Evolutionary conservation across 768 basidiomycete species (phyloP).

Genomic region (Boletellus ananiceps): DNA sequence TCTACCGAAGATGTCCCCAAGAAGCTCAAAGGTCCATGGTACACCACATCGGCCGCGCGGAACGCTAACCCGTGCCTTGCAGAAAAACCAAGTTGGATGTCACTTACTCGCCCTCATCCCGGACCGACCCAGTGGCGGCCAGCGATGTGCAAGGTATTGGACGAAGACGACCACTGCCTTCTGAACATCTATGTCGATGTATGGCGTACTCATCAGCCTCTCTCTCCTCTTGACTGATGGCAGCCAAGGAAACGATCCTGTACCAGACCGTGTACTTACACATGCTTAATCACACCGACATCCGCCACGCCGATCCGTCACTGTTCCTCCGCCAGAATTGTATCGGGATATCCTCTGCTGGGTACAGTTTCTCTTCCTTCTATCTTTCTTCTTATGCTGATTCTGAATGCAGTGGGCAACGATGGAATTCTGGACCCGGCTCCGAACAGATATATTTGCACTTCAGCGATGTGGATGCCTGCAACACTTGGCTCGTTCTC

Average conservation of each 20-base stretch:
- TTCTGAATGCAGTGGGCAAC: slow-evolving; percentile 44
- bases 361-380: slow-evolving; percentile 37
- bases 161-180: slow-evolving; percentile 63
- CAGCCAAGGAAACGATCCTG: slow-evolving; percentile 58
- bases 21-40: slow-evolving; percentile 56
- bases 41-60: neutral
- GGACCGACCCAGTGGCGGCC: slow-evolving; percentile 64
- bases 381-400: slow-evolving; percentile 5
- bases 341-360: slow-evolving; percentile 60
- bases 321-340: slow-evolving; percentile 75
- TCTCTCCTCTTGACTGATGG: slow-evolving; percentile 9
- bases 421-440: slow-evolving; percentile 48
- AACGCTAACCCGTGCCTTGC: slow-evolving; percentile 3
- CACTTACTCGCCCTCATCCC: slow-evolving; percentile 46
- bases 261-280: slow-evolving; percentile 74
- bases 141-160: slow-evolving; percentile 65
- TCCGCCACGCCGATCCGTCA: slow-evolving; percentile 71
- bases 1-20: slow-evolving; percentile 41
- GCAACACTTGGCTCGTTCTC: slow-evolving; percentile 74
- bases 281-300: slow-evolving; percentile 72
- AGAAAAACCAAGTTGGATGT: slow-evolving; percentile 77
- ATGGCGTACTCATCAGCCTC: slow-evolving; percentile 20
- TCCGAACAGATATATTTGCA: slow-evolving; percentile 71
- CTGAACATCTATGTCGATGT: slow-evolving; percentile 76
- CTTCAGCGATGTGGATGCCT: slow-evolving; percentile 58